phyloP scores from a whole-genome alignment of 371 early-diverging fungal genomes.

The Chytridium lagenaria region DNA sequence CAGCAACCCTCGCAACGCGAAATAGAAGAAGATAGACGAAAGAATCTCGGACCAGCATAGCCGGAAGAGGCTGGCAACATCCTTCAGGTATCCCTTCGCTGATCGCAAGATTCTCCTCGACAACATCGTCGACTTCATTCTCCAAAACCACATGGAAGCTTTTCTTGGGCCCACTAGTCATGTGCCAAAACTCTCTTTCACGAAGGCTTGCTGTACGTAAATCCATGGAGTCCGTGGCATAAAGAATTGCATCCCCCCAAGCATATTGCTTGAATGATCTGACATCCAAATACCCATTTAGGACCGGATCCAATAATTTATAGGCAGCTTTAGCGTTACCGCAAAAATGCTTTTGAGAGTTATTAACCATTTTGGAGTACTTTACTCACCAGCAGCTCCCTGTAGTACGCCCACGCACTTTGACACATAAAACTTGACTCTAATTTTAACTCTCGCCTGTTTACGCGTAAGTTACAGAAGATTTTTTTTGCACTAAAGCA shows the following conservation, averaged over 20 bases:
- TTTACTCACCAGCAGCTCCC: background rate
- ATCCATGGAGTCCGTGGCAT: background rate
- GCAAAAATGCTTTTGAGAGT: background rate
- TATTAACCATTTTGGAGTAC: background rate
- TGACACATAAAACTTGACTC: constrained; percentile 1
- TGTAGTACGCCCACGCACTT: background rate
- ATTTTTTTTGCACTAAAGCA: too few relatives aligned
- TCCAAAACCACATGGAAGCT: background rate
- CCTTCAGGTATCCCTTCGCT: background rate
- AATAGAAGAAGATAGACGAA: background rate
- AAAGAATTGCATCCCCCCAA: background rate
- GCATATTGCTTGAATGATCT: constrained; percentile 5
- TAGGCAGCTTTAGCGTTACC: background rate
- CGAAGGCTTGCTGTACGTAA: background rate
- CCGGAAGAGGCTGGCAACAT: background rate
- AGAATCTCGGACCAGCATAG: constrained; percentile 1
- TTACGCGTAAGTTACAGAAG: too few relatives aligned
- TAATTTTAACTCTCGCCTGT: constrained; percentile 4
- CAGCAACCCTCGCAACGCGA: background rate
- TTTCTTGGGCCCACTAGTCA: background rate
- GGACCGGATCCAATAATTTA: background rate
- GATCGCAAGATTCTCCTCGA: background rate
- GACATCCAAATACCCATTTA: background rate
- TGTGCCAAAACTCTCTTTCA: background rate
- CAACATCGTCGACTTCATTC: background rate